Conservation (phyloP, 1,284 basidiomycete genomes). For the Microbotryum intermedium region DNA sequence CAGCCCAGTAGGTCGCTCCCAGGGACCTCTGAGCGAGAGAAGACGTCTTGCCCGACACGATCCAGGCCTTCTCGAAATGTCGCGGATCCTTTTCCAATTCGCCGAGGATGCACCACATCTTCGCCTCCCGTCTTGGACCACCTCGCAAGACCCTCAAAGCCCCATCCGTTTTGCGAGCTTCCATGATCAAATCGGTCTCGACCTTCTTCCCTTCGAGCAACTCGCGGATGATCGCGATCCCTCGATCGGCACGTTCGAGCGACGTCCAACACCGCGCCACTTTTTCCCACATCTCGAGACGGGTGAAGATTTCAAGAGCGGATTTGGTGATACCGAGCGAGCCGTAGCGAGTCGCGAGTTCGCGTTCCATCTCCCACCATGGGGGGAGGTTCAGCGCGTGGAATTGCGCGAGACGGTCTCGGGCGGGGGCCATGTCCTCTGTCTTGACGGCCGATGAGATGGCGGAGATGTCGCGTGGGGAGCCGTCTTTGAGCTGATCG, state of each 20-base stretch:
- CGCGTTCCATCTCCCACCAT: conserved; percentile 83
- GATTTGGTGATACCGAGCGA: conserved; percentile 75
- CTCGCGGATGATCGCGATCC: conserved; percentile 67
- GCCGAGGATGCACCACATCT: conserved; percentile 90
- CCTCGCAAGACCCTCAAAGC: conserved; percentile 30
- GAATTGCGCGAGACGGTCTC: conserved; percentile 67
- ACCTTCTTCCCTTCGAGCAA: conserved; percentile 70
- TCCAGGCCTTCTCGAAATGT: conserved; percentile 80
- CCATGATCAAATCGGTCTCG: conserved; percentile 64
- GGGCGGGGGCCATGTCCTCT: conserved; percentile 26
- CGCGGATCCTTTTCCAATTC: conserved; percentile 66
- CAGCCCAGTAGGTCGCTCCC: conserved; percentile 71
- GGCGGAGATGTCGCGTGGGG: conserved; percentile 51
- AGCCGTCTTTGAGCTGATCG: conserved; percentile 63
- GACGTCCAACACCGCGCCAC: conserved; percentile 74
- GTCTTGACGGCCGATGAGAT: conserved; percentile 35
- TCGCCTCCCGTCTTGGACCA: conserved; percentile 60
- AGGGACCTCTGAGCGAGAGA: conserved; percentile 84
- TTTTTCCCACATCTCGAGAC: conserved; percentile 95
- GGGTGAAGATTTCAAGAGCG: conserved; percentile 81
- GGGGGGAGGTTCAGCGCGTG: conserved; percentile 71
- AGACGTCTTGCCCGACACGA: conserved; percentile 64
- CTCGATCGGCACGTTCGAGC: conserved; percentile 68
- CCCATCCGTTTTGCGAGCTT: conserved; percentile 49
- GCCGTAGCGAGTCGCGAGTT: conserved; percentile 72